Evolutionary conservation across 1,284 basidiomycete species (phyloP).

Genomic region (Ganoderma boninense): DNA sequence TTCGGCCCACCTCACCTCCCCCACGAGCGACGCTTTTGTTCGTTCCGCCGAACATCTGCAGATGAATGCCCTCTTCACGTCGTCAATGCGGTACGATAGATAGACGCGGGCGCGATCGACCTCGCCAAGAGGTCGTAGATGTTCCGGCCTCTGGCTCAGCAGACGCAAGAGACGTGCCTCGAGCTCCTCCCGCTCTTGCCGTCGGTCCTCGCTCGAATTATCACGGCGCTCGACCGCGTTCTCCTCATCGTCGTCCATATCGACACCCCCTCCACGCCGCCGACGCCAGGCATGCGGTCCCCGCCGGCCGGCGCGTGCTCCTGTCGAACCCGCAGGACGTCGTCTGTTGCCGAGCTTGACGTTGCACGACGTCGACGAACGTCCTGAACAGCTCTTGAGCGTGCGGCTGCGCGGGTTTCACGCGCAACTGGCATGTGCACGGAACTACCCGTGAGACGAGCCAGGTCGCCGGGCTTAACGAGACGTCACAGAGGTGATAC

Average conservation of each 20-base stretch:
- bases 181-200: conserved; percentile 68
- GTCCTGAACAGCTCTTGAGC: conserved; percentile 98
- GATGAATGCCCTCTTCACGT: conserved; percentile 96
- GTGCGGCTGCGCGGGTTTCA: conserved; percentile 92
- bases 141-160: conserved; percentile 80
- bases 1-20: conserved; percentile 92
- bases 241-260: conserved; percentile 59
- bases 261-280: conserved; percentile 82
- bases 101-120: conserved; percentile 92
- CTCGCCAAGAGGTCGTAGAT: conserved; percentile 89
- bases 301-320: conserved; percentile 80
- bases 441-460: too few relatives aligned
- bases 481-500: too few relatives aligned
- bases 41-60: conserved; percentile 97
- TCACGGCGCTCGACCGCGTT: conserved; percentile 43
- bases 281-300: conserved; percentile 79
- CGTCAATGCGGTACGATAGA: too few relatives aligned
- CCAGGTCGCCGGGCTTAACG: conserved; percentile 98
- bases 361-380: conserved; percentile 95
- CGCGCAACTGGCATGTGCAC: conserved; percentile 90
- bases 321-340: conserved; percentile 83
- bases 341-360: conserved; percentile 80
- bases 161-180: conserved; percentile 69
- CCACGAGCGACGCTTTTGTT: conserved; percentile 95
- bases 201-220: too few relatives aligned